Evolutionary conservation across 2,329 filamentous ascomycete genomes (phyloP), one percentile per base, ranked within the genome.

Genomic region (Stagonosporopsis cucurbitacearum): DNA sequence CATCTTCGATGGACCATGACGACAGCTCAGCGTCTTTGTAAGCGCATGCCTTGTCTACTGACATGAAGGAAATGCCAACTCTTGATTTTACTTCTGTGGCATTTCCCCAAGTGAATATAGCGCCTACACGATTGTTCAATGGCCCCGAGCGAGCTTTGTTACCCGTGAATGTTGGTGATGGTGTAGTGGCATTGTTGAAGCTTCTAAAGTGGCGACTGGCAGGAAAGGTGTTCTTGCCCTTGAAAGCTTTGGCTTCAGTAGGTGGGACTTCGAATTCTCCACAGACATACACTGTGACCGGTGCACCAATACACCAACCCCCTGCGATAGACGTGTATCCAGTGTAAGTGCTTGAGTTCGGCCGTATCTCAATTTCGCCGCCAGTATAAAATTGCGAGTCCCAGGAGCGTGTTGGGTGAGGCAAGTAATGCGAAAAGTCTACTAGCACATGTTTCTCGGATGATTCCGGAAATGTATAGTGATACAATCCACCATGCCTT

Each of bases 41-140:
- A n/a, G 71, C 66, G 48, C 81, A 83, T 2, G 81, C 81, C 59
- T 82, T 79, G 8, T 69, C 65, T 1, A 73, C 66, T 0, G 71
- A 74, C 48, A 74, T 78, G 68, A 80, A 83, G 0, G 81, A 83
- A 6, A 84, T 76, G 0, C 81, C 81, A 8, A 84, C 77, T 28
- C 80, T 76, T 0, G 84, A 85, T 19, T 73, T 80, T 22, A 86
- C 64, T 2, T 72, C 71, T 0, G 74, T 60, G 0, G 68, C 48
- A 17, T 62, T 67, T 55, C 69, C 66, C 71, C 82, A 86, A 0
- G 75, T 77, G 55, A 84, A 85, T 0, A 84, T 62, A 0, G 80
- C 81, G 1, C 82, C 82, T 1, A 84, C 73, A 9, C 82, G 79
- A 56, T 84, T 63, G 25, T 64, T 66, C 40, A 71, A 35, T 4